Base-by-base conservation (phyloP, 2,329 filamentous ascomycete species). In the Aspergillus unguis region DNA sequence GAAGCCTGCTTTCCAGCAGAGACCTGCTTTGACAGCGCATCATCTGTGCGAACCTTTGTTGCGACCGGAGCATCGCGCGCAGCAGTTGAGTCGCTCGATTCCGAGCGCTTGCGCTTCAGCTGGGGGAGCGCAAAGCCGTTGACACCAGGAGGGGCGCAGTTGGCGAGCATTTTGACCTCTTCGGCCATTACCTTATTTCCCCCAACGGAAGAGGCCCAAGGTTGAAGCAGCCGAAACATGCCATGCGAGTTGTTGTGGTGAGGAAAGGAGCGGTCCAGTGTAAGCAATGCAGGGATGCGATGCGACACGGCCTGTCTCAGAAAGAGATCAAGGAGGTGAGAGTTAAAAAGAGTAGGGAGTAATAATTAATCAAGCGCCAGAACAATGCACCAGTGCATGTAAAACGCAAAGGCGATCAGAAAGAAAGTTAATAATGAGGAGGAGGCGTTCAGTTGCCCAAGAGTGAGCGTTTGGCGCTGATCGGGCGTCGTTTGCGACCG, bases 61-160 rank as follows among this genome's bases (percentile, higher is more conserved):
- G 65, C 54, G 32, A 60, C 56, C 17, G 65, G 68, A 29, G 65
- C 64, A 44, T 68, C 65, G 44, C 59, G 48, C 38, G 55, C 52
- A 29, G 63, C 58, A 35, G 58, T 58, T 25, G 64, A 66, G 60
- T 77, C 76, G 41, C 73, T 70, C 58, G 77, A 81, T 57, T 76
- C 75, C 31, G 76, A 76, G 50, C 78, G 75, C 68, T 84, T 85
- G 57, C 83, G 78, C 75, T 85, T 85, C 64, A 83, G 70, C 61
- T 78, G 77, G 58, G 75, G 77, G 31, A 67, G 56, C 36, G 67
- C 54, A 35, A 70, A 58, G 45, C 51, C 55, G 44, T 62, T 66
- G 53, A 71, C 52, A 44, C 59, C 59, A 1, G 67, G 61, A 33
- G 64, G 57, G 42, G 65, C 59, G 56, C 67, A 70, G 50, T 67